Evolutionary conservation across 352 stramenopile genomes (phyloP).

Genomic region (Phytophthora uliginosa): DNA sequence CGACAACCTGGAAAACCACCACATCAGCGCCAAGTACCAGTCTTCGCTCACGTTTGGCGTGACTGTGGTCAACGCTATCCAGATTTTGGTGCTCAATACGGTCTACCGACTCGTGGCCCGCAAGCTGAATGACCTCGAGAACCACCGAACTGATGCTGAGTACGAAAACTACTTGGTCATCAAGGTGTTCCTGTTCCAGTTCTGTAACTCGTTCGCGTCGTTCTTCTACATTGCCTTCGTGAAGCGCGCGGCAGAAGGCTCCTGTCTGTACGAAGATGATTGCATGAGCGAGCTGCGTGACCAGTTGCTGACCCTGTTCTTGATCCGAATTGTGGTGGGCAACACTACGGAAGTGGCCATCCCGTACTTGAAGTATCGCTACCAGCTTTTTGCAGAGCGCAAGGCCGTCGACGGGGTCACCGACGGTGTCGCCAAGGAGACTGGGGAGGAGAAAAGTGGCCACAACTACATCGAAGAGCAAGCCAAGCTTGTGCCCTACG

Average conservation of each 20-base stretch:
- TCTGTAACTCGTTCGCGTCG: slow-evolving; percentile 98
- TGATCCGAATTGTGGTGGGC: slow-evolving; percentile 94
- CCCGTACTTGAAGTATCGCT: slow-evolving; percentile 86
- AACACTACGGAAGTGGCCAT: slow-evolving; percentile 92
- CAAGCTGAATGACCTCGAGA: slow-evolving; percentile 95
- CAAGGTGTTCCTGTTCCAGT: slow-evolving; percentile 99
- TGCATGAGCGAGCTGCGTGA: slow-evolving; percentile 93
- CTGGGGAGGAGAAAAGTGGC: slow-evolving; percentile 37
- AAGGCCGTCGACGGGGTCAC: slow-evolving; percentile 17
- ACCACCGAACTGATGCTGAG: slow-evolving; percentile 91
- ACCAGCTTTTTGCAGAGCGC: slow-evolving; percentile 66
- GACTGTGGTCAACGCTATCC: slow-evolving; percentile 84
- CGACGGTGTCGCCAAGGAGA: background rate
- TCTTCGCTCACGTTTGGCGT: slow-evolving; percentile 53
- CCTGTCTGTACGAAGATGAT: slow-evolving; percentile 86
- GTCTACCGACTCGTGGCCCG: slow-evolving; percentile 93
- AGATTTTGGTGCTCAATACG: slow-evolving; percentile 96
- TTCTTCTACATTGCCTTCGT: slow-evolving; percentile 96
- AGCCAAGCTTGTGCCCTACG: slow-evolving; percentile 84
- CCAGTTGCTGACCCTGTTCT: slow-evolving; percentile 93
- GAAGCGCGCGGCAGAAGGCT: slow-evolving; percentile 60
- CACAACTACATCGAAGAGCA: slow-evolving; percentile 91
- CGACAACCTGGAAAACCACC: slow-evolving; percentile 36
- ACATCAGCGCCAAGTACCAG: slow-evolving; percentile 54
- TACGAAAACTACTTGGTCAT: slow-evolving; percentile 96